Evolutionary conservation across 1,139 yeast species (phyloP), one percentile per base, ranked within the genome.

Genomic region (Trichomonascaceae sp.): DNA sequence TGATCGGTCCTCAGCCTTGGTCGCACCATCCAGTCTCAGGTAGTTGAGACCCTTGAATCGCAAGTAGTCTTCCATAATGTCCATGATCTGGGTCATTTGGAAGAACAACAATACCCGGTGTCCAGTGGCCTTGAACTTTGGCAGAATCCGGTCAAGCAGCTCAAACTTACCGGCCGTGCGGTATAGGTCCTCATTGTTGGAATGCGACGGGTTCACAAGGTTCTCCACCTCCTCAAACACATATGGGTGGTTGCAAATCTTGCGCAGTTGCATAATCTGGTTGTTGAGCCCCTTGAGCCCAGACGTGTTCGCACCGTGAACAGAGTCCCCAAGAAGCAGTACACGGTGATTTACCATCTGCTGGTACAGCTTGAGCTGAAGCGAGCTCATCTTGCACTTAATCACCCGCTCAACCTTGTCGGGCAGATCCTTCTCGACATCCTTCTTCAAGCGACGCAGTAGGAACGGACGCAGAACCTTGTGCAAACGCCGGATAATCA

Each of bases 1-100:
- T 18, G 84, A 79, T 62, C 98, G 78, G 45, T 87, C 97, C 42
- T 89, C 98, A 0, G 97, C 92, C 53, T 85, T 89, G 1, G 97
- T 87, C 17, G 76, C 71, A 65, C 97, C 98, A 62, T 87, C 98
- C 42, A 89, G 67, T 54, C 98, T 74, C 67, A 89, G 65, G 50
- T 85, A 89, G 47, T 76, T 73, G 68, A 84, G 60, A 14, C 74
- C 78, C 42, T 75, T 66, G 57, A 71, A 70, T 41, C 93, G 69
- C 51, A 89, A 60, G 53, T 76, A 89, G 59, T 89, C 98, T 59
- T 89, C 98, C 95, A 89, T 87, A 41, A 89, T 89, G 56, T 85
- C 94, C 97, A 89, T 89, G 39, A 89, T 85, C 53, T 84, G 94
- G 1, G 98, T 89, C 98, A 89, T 89, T 60, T 89, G 98, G 65